phyloP scores from a whole-genome alignment of 2,329 filamentous ascomycete genomes.

The Fusarium incarnatum region DNA sequence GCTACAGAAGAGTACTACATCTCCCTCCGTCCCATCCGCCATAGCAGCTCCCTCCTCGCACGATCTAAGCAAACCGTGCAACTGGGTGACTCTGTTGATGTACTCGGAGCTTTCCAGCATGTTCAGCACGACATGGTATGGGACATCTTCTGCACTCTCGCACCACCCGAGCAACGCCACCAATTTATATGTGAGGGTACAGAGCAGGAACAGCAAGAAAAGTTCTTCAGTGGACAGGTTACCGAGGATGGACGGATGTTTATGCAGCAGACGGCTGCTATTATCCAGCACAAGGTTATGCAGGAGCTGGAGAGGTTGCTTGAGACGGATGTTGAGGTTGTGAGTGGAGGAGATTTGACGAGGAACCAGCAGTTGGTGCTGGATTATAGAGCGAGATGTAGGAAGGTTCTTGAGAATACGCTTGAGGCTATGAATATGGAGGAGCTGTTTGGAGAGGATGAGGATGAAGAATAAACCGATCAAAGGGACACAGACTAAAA shows the following conservation, averaged over 20 bases:
- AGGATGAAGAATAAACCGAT: slow-evolving; percentile 23
- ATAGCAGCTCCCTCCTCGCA: slow-evolving; percentile 62
- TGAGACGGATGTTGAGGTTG: slow-evolving; percentile 59
- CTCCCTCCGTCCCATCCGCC: slow-evolving; percentile 61
- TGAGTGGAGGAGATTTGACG: slow-evolving; percentile 56
- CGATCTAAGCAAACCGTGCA: slow-evolving; percentile 54
- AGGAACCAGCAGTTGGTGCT: slow-evolving; percentile 61
- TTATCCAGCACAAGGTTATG: slow-evolving; percentile 59
- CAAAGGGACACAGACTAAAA: slow-evolving; percentile 51
- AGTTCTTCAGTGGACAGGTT: slow-evolving; percentile 50
- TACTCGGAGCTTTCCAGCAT: slow-evolving; percentile 59
- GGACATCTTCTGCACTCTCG: slow-evolving; percentile 59
- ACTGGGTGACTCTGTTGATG: slow-evolving; percentile 42
- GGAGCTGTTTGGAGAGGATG: slow-evolving; percentile 44
- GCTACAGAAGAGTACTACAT: slow-evolving; percentile 62
- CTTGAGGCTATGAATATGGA: slow-evolving; percentile 55
- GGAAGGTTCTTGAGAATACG: slow-evolving; percentile 59
- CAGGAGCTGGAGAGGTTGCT: slow-evolving; percentile 59
- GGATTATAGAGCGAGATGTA: slow-evolving; percentile 62
- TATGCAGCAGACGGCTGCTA: slow-evolving; percentile 53
- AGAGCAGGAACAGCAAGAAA: slow-evolving; percentile 43
- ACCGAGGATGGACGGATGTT: slow-evolving; percentile 43
- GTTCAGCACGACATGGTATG: slow-evolving; percentile 66
- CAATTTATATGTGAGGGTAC: slow-evolving; percentile 48
- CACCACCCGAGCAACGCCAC: slow-evolving; percentile 48